phyloP scores from a whole-genome alignment of 1,284 basidiomycete genomes.

The Leccinum colubrinum region DNA sequence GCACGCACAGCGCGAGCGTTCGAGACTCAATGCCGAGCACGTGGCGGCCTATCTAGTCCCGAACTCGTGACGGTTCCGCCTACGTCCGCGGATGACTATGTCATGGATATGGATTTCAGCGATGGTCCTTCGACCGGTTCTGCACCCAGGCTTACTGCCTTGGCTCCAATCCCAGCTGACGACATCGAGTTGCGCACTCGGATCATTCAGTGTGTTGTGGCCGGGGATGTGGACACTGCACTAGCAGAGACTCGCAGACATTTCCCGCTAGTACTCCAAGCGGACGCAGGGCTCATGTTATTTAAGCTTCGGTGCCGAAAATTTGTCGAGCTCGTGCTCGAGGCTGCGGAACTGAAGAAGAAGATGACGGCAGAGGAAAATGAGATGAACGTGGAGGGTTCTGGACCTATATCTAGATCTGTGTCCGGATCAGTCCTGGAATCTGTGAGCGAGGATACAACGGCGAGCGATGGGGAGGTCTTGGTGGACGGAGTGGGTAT shows the following conservation, averaged over 20 bases:
- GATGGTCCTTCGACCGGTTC: conserved; percentile 15
- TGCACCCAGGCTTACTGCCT: conserved; percentile 2
- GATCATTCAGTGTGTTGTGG: conserved; percentile 64
- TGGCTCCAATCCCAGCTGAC: conserved; percentile 29
- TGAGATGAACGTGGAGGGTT: conserved; percentile 28
- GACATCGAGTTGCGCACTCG: conserved; percentile 65
- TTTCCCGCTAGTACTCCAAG: conserved; percentile 63
- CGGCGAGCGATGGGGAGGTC: conserved; percentile 26
- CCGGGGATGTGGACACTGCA: conserved; percentile 74
- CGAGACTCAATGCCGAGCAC: conserved; percentile 43
- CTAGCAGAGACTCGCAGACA: conserved; percentile 51
- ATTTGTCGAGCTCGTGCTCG: conserved; percentile 77
- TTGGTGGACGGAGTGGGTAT: conserved; percentile 45
- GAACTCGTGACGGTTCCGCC: conserved; percentile 2
- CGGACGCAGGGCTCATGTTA: conserved; percentile 62
- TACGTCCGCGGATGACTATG: conserved; percentile 39
- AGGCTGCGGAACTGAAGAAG: conserved; percentile 64
- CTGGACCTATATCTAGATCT: conserved; percentile 28
- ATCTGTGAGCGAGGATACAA: conserved; percentile 27
- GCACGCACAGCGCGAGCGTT: conserved; percentile 66
- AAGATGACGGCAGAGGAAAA: conserved; percentile 43
- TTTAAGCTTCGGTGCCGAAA: conserved; percentile 80
- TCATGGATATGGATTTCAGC: conserved; percentile 43
- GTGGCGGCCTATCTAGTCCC: conserved; percentile 16
- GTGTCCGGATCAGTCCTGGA: conserved; percentile 25